Evolutionary conservation across 495 filamentous ascomycete genomes (phyloP), one percentile per base, ranked within the genome.

Genomic region (Aspergillus leporis): DNA sequence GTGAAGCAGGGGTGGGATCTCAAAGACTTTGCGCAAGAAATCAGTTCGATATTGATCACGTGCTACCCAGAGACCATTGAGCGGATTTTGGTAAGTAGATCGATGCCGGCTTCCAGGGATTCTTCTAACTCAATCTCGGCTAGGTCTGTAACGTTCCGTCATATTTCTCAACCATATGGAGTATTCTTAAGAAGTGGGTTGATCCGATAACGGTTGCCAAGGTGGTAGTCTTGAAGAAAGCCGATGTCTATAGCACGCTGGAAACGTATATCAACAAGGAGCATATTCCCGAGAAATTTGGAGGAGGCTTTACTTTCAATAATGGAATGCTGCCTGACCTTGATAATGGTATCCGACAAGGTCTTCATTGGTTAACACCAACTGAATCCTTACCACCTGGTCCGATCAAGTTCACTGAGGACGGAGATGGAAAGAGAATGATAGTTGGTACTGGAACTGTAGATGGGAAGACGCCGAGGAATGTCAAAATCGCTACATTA

Each of bases 1-100:
- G 16, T 76, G 34, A 63, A 58, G 19, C 72, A 72, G 30, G 67
- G 57, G 21, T 76, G 70, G 66, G 55, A 61, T 47, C 14, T 71
- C 18, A 59, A 61, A 45, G 63, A 47, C 1, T 67, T 69, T 55
- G 65, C 66, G 1, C 58, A 61, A 9, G 62, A 68, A 2, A 62
- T 66, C 18, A 73, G 65, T 41, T 62, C 61, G 63, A 25, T 73
- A 1, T 45, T 72, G 16, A 55, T 68, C 28, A 72, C 70, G 6
- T 72, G 70, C 46, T 74, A 69, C 55, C 70, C 72, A 0, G 68
- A 74, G 23, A 71, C 63, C 1, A 67, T 74, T 23, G 40, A 66
- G 32, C 45, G 51, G 19, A 56, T 71, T 34, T 70, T 63, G 62
- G 72, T 74, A 45, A 21, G 70, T 63, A 6, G 6, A 28, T 6